Base-by-base conservation (phyloP, 2,329 filamentous ascomycete species). In the Botrytis fabae region DNA sequence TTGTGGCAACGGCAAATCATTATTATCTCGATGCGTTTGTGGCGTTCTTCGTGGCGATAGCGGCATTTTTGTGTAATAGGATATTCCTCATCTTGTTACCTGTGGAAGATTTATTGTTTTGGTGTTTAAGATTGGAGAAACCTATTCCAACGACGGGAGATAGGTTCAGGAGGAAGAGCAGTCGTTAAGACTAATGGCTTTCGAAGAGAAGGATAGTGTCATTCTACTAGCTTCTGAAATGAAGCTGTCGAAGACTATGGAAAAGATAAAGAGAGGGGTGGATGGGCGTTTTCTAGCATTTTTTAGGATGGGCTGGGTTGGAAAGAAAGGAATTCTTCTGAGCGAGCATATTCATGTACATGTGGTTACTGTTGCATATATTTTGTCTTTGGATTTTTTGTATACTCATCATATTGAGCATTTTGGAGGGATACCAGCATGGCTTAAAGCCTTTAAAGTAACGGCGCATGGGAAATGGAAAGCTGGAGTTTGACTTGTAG, bases 1-100 rank as follows among this genome's bases (percentile, higher is more conserved):
- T 88, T 74, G 84, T 88, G 18, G 85, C 85, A 25, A 88, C 86
- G 0, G 86, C 86, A 35, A 88, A 88, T 75, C 86, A 87, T 76
- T 88, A 87, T 77, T 86, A 84, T 78, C 82, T 87, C 74, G 86
- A 88, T 75, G 86, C 86, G 0, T 80, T 83, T 42, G 82, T 85
- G 4, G 85, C 85, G 2, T 84, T 83, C 0, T 80, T 83, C 62
- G 85, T 85, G 40, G 85, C 85, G 1, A 79, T 83, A 9, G 71
- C 85, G n/a, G 82, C 83, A 2, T 86, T 85, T 73, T 51, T 82
- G 12, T 83, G 82, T 75, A 88, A 88, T 77, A 81, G 82, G 75
- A 77, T 87, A 7, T 87, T 87, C 79, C 82, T 84, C 74, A 80
- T 84, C 9, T 82, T 87, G 38, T 78, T 87, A 12, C 86, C 86